A percentile compares a stretch with the other conserved stretches of the same genome.
phyloP scores from a whole-genome alignment of 768 basidiomycete genomes.

The Calocera viscosa region DNA sequence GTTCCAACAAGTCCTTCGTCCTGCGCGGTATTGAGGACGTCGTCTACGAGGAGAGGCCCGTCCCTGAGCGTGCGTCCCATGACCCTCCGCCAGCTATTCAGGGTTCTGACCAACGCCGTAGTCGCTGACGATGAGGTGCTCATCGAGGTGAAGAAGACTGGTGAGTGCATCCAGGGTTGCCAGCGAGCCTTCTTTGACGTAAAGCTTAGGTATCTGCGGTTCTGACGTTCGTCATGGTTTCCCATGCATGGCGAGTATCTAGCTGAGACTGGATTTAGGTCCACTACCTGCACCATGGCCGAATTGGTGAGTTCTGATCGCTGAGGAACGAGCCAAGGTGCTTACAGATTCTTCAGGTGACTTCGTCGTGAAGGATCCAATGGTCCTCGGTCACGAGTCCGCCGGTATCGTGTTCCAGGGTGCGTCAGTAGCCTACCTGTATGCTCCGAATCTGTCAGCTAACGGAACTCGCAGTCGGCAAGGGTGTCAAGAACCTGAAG shows the following conservation, averaged over 20 bases:
- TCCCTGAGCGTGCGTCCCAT: conserved; percentile 48
- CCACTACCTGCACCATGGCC: conserved; percentile 66
- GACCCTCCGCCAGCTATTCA: neutral
- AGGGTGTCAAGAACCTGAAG: conserved; percentile 61
- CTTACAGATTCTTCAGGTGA: conserved; percentile 30
- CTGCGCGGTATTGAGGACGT: conserved; percentile 56
- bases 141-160: conserved; percentile 84
- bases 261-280: conserved; percentile 36
- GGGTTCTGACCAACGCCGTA: conserved; percentile 21
- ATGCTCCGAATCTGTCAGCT: neutral
- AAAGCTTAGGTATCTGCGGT: conserved; percentile 70
- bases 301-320: conserved; percentile 31
- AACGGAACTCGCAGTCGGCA: conserved; percentile 42
- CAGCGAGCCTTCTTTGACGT: neutral
- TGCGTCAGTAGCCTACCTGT: conserved; percentile 20
- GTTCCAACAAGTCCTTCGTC: conserved; percentile 59
- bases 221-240: conserved; percentile 48
- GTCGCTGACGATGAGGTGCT: conserved; percentile 68
- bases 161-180: conserved; percentile 30
- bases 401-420: conserved; percentile 64
- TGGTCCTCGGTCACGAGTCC: conserved; percentile 93
- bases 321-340: conserved; percentile 19
- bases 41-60: conserved; percentile 57
- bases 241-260: neutral
- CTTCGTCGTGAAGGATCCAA: conserved; percentile 66